A percentile compares a stretch with the other conserved stretches of the same genome.
These are phyloP conservation scores for Alloteropsis semialata DNA, from an alignment of 176 grass and related monocot genomes.

Conservation along the genomic window DNA sequence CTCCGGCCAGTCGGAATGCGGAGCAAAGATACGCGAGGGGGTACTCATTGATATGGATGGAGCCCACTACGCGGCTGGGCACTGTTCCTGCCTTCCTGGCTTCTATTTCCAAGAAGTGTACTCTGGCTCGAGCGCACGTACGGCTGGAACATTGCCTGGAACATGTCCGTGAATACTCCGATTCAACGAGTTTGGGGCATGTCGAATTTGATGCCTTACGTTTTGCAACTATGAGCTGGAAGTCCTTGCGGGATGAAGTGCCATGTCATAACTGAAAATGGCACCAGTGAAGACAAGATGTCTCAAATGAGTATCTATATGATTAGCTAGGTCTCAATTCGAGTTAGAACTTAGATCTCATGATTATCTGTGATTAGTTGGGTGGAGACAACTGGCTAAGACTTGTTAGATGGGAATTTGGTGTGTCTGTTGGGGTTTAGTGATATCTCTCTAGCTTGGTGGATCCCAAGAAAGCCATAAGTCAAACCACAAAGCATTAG, in stretches of 20 bases:
- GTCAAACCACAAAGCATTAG: too few species aligned
- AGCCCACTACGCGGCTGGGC: not conserved
- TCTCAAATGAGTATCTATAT: too few species aligned
- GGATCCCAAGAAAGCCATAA: too few species aligned
- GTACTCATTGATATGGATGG: not conserved
- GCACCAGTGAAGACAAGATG: too few species aligned
- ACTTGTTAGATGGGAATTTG: too few species aligned
- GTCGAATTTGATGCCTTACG: not conserved
- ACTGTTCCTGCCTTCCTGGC: slow-evolving; percentile 21
- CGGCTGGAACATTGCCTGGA: not conserved
- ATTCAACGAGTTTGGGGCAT: not conserved
- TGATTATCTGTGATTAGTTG: too few species aligned
- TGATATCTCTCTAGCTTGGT: too few species aligned
- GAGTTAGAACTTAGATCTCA: too few species aligned
- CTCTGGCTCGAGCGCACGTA: not conserved
- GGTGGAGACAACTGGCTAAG: too few species aligned
- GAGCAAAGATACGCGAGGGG: slow-evolving; percentile 21
- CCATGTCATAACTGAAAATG: not conserved
- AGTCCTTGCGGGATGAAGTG: not conserved
- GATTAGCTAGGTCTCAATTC: too few species aligned
- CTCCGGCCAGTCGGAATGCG: not conserved
- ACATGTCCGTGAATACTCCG: not conserved
- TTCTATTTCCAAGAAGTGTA: slow-evolving; percentile 49
- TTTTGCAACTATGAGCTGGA: not conserved
- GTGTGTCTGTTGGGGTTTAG: too few species aligned